These are phyloP conservation scores for Cairneyella variabilis DNA, from an alignment of 495 filamentous ascomycete genomes.

Conservation along the genomic window DNA sequence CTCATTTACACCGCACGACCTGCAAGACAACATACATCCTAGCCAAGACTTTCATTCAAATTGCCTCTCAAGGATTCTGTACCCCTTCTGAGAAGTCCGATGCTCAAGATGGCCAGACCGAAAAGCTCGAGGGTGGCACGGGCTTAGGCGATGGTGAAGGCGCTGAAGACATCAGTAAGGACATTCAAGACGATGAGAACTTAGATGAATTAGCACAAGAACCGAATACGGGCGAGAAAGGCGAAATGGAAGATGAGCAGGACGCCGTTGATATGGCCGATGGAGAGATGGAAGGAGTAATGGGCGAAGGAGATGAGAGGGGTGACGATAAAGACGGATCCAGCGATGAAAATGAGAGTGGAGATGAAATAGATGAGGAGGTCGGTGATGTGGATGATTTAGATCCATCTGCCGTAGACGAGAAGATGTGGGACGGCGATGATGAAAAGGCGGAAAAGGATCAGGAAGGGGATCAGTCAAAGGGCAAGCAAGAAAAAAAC, in stretches of 20 bases:
- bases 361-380: conserved; percentile 74
- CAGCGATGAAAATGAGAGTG: conserved; percentile 41
- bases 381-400: conserved; percentile 84
- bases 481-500: conserved; percentile 60
- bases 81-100: conserved; percentile 74
- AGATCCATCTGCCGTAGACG: conserved; percentile 84
- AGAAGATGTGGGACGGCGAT: conserved; percentile 95
- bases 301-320: conserved; percentile 59
- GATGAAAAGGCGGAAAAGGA: conserved; percentile 75
- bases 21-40: conserved; percentile 73
- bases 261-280: conserved; percentile 96
- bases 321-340: conserved; percentile 48
- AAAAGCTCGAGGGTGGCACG: conserved; percentile 85
- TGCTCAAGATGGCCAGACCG: conserved; percentile 58
- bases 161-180: conserved; percentile 95
- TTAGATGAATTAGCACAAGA: conserved; percentile 87
- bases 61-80: conserved; percentile 86
- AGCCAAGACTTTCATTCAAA: conserved; percentile 66
- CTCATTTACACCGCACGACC: conserved; percentile 58
- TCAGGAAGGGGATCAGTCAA: conserved; percentile 67
- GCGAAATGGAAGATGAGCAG: conserved; percentile 64
- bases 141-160: conserved; percentile 96
- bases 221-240: conserved; percentile 53
- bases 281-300: conserved; percentile 78
- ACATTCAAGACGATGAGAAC: conserved; percentile 90